Percentiles rank a stretch among this genome's conserved stretches.
Conservation (phyloP, 495 filamentous ascomycete genomes). For the Penicillium canescens region DNA sequence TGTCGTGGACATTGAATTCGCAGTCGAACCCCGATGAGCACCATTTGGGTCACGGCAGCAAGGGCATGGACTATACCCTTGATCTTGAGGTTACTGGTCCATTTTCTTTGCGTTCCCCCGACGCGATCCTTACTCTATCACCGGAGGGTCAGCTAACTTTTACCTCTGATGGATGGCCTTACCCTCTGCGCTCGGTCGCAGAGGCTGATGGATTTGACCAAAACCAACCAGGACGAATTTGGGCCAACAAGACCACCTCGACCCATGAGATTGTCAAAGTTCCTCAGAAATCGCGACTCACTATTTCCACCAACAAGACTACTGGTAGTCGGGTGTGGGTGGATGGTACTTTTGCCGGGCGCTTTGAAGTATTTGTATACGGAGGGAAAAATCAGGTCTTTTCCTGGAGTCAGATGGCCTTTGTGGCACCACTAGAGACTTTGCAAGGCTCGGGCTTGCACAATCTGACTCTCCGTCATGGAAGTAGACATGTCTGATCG, state of each 20-base stretch:
- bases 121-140: constrained; percentile 34
- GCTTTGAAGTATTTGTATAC: constrained; percentile 57
- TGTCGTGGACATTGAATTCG: constrained; percentile 10
- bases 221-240: constrained; percentile 29
- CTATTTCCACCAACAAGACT: constrained; percentile 37
- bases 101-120: constrained; percentile 40
- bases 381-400: constrained; percentile 50
- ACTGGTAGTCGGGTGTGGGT: constrained; percentile 51
- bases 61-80: constrained; percentile 55
- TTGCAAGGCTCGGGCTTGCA: constrained; percentile 25
- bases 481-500: not conserved
- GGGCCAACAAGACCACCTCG: constrained; percentile 30
- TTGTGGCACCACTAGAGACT: constrained; percentile 50
- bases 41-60: constrained; percentile 42
- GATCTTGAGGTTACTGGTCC: constrained; percentile 35
- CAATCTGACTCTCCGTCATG: not conserved
- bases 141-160: constrained; percentile 38
- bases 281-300: constrained; percentile 15
- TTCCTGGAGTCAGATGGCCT: constrained; percentile 60
- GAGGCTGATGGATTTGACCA: constrained; percentile 28
- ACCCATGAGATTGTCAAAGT: constrained; percentile 28
- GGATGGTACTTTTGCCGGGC: constrained; percentile 40
- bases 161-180: constrained; percentile 47
- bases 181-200: constrained; percentile 48
- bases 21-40: not conserved